Evolutionary conservation across 352 stramenopile species (phyloP).

Genomic region (Pythium periplocum): DNA sequence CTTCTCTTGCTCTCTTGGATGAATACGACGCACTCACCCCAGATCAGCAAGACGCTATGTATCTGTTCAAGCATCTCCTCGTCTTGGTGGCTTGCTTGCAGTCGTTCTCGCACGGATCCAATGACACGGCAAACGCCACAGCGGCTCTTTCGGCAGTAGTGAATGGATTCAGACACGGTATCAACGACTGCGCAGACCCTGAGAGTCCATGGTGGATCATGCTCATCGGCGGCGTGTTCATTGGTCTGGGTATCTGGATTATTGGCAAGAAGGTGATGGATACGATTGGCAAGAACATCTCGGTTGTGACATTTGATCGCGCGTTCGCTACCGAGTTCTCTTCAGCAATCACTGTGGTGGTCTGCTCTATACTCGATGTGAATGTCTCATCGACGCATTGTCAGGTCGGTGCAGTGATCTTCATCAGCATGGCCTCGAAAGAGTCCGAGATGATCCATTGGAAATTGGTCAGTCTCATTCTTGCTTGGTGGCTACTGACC

Average conservation of each 20-base stretch:
- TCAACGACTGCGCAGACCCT: conserved; percentile 10
- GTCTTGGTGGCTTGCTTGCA: conserved; percentile 67
- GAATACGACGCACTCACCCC: conserved; percentile 24
- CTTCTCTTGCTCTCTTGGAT: conserved; percentile 11
- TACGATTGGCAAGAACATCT: conserved; percentile 39
- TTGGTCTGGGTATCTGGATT: conserved; percentile 41
- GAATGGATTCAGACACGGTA: conserved; percentile 50
- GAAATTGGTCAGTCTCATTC: conserved; percentile 16
- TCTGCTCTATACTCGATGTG: conserved; percentile 35
- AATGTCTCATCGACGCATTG: conserved; percentile 62
- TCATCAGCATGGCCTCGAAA: conserved; percentile 25
- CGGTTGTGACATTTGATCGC: conserved; percentile 48
- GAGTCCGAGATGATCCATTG: conserved; percentile 23
- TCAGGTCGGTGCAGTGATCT: conserved; percentile 53
- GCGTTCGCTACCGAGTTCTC: conserved; percentile 73
- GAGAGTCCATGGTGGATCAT: conserved; percentile 60
- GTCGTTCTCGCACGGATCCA: conserved; percentile 75
- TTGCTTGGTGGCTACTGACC: conserved; percentile 24
- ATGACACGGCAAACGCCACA: conserved; percentile 80
- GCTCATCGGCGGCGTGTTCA: conserved; percentile 37
- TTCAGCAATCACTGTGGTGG: conserved; percentile 49
- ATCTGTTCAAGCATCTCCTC: conserved; percentile 53
- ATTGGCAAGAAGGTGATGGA: conserved; percentile 71
- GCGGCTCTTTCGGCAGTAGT: conserved; percentile 52
- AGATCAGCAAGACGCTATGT: conserved; percentile 36